Conservation (phyloP, 1,284 basidiomycete genomes). For the Rhodotorula sp. region DNA sequence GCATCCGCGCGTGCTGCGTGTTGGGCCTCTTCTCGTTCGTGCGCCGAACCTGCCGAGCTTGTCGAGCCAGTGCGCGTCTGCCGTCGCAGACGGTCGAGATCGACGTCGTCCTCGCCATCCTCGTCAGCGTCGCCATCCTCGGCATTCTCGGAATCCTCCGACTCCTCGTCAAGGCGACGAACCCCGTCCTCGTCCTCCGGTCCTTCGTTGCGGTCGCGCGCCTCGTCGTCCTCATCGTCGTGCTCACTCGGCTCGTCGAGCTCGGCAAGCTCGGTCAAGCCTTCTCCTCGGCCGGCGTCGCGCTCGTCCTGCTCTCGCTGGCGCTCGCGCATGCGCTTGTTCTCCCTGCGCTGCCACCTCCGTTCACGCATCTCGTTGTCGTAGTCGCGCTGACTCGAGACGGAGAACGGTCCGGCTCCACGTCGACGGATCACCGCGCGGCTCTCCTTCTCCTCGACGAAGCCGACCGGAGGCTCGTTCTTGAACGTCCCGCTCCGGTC, state of each 20-base stretch:
- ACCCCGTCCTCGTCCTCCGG: background rate
- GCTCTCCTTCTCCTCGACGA: slow-evolving; percentile 1
- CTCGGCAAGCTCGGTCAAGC: background rate
- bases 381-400: background rate
- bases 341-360: background rate
- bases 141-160: too few species aligned
- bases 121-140: too few species aligned
- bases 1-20: background rate
- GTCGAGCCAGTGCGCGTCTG: slow-evolving; percentile 10
- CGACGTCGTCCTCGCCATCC: background rate
- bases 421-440: background rate
- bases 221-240: background rate
- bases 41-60: slow-evolving; percentile 3
- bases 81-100: background rate
- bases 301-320: slow-evolving; percentile 1
- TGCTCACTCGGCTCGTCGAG: background rate
- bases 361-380: slow-evolving; percentile 11
- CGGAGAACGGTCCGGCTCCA: background rate
- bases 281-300: background rate
- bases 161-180: background rate
- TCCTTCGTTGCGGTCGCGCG: background rate
- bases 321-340: background rate
- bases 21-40: background rate
- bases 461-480: background rate
- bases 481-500: too few species aligned